Evolutionary conservation across 306 rosid genomes (phyloP).

Genomic region (Dalbergia oliveri): DNA sequence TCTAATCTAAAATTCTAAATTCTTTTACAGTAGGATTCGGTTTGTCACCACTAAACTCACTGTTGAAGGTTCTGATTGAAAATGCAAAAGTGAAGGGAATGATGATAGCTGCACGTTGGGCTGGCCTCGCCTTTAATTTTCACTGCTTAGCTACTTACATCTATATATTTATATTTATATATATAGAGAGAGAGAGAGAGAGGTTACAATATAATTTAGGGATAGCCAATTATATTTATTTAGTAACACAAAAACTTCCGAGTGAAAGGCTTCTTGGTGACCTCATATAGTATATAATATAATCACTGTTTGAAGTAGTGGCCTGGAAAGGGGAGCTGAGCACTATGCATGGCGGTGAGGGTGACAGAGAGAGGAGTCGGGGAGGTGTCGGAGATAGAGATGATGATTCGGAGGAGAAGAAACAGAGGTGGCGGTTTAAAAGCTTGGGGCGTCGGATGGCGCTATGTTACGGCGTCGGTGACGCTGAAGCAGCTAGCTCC

Average conservation of each 20-base stretch:
- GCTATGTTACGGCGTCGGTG: background rate
- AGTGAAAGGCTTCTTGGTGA: background rate
- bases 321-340: background rate
- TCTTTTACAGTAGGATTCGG: background rate
- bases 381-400: background rate
- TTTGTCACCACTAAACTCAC: constrained; percentile 16
- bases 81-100: too few relatives aligned
- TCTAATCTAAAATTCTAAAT: background rate
- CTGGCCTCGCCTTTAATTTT: background rate
- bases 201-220: background rate
- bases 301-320: too few relatives aligned
- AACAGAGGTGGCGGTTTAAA: background rate
- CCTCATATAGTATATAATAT: too few relatives aligned
- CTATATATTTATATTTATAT: too few relatives aligned
- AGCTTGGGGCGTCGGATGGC: background rate
- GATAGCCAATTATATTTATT: background rate
- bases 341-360: constrained; percentile 12
- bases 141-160: background rate
- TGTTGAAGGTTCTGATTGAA: background rate
- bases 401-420: background rate
- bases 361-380: background rate
- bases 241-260: background rate
- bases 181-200: background rate
- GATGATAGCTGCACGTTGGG: too few relatives aligned
- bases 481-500: background rate